Evolutionary conservation across 2,329 filamentous ascomycete genomes (phyloP), one percentile per base, ranked within the genome.

Genomic region (Colletotrichum tropicale): DNA sequence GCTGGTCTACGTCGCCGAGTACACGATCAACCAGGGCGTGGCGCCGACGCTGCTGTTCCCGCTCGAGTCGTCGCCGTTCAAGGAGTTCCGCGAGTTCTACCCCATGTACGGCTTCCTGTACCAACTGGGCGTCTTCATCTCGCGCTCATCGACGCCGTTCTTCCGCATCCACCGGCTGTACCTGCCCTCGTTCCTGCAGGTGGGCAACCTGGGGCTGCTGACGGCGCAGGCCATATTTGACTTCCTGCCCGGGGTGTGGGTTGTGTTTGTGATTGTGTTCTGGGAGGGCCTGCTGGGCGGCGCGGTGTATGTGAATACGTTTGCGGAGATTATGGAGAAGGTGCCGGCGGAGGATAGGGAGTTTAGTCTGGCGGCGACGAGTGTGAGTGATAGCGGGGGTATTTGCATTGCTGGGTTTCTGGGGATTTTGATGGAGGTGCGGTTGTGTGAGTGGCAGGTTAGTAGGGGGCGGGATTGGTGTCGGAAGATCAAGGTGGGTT

Each of bases 21-120:
- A 99, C 83, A 98, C 95, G 71, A 98, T 98, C 85, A 98, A 98
- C 86, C 96, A 98, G 86, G 96, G 96, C 43, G 95, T 98, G 1
- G 89, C 95, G 0, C 96, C 97, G 1, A 98, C 96, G 0, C 88
- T 98, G 0, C 90, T 99, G 6, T 99, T 98, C 82, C 95, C 96
- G 0, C 88, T 98, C 1, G 82, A 89, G 2, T 85, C 90, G 13
- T 94, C 94, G 1, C 97, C 97, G 0, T 98, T 98, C 83, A 86
- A 87, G 36, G 91, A 95, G 79, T 97, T 93, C 82, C 93, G 96
- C 55, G 94, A 93, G 36, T 98, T 98, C 83, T 99, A 99, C 81
- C 96, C 96, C 1, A 95, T 96, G 77, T 99, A 99, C 84, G 94
- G 94, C 78, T 96, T 98, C 73, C 93, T 98, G 76, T 98, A 99